phyloP scores from a whole-genome alignment of 2,329 filamentous ascomycete species.

The Clonostachys solani region DNA sequence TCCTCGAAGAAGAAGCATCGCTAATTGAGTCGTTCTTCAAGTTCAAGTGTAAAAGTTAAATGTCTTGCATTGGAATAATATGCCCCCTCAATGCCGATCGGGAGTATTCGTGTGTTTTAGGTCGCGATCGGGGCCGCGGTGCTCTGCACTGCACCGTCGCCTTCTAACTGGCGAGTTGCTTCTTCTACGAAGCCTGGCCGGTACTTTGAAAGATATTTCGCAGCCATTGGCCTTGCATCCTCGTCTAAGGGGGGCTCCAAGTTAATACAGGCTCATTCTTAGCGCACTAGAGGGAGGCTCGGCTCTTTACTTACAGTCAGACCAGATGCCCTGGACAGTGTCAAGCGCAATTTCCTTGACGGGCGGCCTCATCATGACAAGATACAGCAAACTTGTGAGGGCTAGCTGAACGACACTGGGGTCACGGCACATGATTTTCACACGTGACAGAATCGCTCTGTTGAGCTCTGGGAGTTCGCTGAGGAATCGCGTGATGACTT shows the following conservation, averaged over 20 bases:
- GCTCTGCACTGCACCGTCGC: neutral
- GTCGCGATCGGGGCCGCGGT: constrained; percentile 19
- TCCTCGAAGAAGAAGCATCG: neutral
- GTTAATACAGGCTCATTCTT: neutral
- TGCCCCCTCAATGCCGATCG: too few relatives aligned
- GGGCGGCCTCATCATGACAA: constrained; percentile 65
- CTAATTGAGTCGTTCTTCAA: too few relatives aligned
- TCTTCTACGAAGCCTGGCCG: constrained; percentile 45
- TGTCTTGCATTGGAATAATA: too few relatives aligned
- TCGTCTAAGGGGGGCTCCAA: constrained; percentile 38
- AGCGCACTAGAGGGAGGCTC: neutral
- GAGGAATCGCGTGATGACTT: constrained; percentile 83
- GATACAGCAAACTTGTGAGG: constrained; percentile 60
- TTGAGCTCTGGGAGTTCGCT: constrained; percentile 86
- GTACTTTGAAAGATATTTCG: constrained; percentile 59
- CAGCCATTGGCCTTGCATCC: constrained; percentile 57
- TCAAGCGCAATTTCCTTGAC: constrained; percentile 60
- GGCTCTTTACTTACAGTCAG: constrained; percentile 50
- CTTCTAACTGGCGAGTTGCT: constrained; percentile 8
- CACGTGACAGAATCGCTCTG: constrained; percentile 63
- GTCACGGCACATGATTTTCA: constrained; percentile 64
- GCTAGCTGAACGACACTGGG: constrained; percentile 61
- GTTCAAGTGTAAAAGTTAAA: too few relatives aligned
- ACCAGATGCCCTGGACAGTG: constrained; percentile 63
- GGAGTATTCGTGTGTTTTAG: neutral